Evolutionary conservation across 2,329 filamentous ascomycete genomes (phyloP), one percentile per base, ranked within the genome.

Genomic region (Stagonosporopsis tanaceti): DNA sequence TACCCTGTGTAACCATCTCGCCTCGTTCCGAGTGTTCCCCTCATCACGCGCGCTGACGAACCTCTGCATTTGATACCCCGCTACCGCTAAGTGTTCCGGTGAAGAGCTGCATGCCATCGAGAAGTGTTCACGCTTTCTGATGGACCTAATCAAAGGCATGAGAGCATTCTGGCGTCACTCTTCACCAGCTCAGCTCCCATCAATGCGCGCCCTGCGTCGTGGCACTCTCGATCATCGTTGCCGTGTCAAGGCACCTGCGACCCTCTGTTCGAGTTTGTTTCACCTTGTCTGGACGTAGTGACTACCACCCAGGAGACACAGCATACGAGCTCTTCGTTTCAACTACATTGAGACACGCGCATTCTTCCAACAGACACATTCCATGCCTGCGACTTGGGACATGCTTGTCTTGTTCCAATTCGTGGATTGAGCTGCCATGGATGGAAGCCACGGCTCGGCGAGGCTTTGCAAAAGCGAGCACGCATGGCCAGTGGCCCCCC

Each of bases 1-100:
- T 74, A 66, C 66, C 64, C 55, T 45, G 69, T 72, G 69, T 68
- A 72, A 74, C 69, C 64, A 28, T 57, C 53, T 54, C 64, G 60
- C 65, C 64, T 65, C 58, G 47, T 56, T 62, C 61, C 62, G 57
- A 57, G 62, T 50, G 40, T 52, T 53, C 57, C 59, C 59, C 50
- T 59, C 59, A 64, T 68, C 62, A 64, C 62, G 63, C 65, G 61
- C 53, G 60, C 62, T 59, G 61, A 59, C 58, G 40, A 60, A 62
- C 58, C 59, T 50, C 60, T 64, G 65, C 63, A 60, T 58, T 61
- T 48, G 52, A 51, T 50, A 60, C 62, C 47, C 61, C 59, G 62
- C 63, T 53, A 57, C 57, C 53, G 57, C 56, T 51, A 50, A 52
- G 37, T 38, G 54, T 64, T 70, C 68, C 68, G 69, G 67, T 70